Percentiles rank a stretch among this genome's conserved stretches.
Evolutionary conservation across 192 early-diverging fungal genomes (phyloP).

Genomic region (Podila epigama): DNA sequence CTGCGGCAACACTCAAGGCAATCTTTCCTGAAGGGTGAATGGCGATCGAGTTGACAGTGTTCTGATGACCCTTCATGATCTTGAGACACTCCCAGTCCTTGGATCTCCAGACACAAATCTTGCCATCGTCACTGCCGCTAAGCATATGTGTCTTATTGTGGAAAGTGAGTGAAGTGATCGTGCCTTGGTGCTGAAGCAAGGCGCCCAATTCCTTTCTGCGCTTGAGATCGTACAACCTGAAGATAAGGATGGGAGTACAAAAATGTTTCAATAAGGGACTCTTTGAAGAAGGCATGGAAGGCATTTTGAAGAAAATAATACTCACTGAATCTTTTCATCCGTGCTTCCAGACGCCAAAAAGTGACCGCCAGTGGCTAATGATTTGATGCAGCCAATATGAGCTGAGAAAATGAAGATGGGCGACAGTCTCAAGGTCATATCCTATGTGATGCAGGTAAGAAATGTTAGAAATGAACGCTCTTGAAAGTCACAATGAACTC

Average conservation of each 20-base stretch:
- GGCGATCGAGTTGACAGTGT: conserved; percentile 78
- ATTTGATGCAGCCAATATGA: conserved; percentile 94
- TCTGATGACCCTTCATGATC: conserved; percentile 82
- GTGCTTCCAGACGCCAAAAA: conserved; percentile 94
- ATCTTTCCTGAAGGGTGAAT: conserved; percentile 97
- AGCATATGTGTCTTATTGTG: conserved; percentile 86
- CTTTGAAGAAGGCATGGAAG: too few species aligned
- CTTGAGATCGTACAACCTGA: conserved; percentile 83
- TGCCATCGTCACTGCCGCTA: conserved; percentile 89
- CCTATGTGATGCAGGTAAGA: conserved; percentile 8
- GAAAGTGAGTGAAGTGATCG: conserved; percentile 88
- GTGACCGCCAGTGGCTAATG: conserved; percentile 75
- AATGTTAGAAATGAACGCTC: neutral
- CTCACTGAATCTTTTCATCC: conserved; percentile 89
- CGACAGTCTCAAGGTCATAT: conserved; percentile 56
- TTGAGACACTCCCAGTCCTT: conserved; percentile 98
- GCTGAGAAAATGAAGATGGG: conserved; percentile 95
- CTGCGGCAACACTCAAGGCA: conserved; percentile 81
- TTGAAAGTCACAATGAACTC: too few species aligned
- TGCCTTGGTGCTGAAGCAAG: conserved; percentile 90
- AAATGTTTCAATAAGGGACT: too few species aligned
- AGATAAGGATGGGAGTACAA: neutral
- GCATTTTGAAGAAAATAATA: neutral
- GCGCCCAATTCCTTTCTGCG: conserved; percentile 90
- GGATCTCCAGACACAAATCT: conserved; percentile 87